Evolutionary conservation across 768 basidiomycete species (phyloP).

Genomic region (Melanogaster broomeanus): DNA sequence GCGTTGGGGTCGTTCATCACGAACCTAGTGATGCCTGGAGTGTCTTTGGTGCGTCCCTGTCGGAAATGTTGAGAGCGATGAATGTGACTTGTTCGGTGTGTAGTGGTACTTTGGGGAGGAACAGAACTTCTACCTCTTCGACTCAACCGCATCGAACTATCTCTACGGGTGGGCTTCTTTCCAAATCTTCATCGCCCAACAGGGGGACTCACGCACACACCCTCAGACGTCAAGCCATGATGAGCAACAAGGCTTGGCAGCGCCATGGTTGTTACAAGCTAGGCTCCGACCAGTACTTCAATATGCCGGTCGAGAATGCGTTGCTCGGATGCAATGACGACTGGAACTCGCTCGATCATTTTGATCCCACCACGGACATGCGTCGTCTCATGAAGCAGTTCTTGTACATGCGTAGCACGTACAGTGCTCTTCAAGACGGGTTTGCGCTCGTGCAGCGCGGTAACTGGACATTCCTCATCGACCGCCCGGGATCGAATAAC

Average conservation of each 20-base stretch:
- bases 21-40: conserved; percentile 82
- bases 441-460: conserved; percentile 81
- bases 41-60: conserved; percentile 59
- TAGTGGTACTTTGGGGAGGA: conserved; percentile 91
- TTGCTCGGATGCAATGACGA: conserved; percentile 84
- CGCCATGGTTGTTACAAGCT: conserved; percentile 90
- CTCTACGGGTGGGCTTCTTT: conserved; percentile 68
- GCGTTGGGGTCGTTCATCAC: conserved; percentile 79
- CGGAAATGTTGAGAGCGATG: background rate
- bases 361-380: conserved; percentile 83
- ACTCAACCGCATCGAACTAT: conserved; percentile 90
- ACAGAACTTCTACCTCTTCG: conserved; percentile 85
- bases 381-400: conserved; percentile 76
- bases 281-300: conserved; percentile 92
- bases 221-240: conserved; percentile 88
- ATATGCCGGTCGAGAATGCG: conserved; percentile 82
- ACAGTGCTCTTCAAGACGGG: conserved; percentile 82
- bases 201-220: background rate
- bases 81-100: background rate
- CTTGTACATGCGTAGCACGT: conserved; percentile 65
- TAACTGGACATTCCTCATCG: conserved; percentile 80
- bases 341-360: conserved; percentile 94
- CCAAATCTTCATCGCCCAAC: background rate
- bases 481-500: conserved; percentile 82
- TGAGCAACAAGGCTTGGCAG: conserved; percentile 83